A percentile compares a stretch with the other conserved stretches of the same genome.
phyloP scores from a whole-genome alignment of 129 eudicot genomes.

The Escallonia herrerae region DNA sequence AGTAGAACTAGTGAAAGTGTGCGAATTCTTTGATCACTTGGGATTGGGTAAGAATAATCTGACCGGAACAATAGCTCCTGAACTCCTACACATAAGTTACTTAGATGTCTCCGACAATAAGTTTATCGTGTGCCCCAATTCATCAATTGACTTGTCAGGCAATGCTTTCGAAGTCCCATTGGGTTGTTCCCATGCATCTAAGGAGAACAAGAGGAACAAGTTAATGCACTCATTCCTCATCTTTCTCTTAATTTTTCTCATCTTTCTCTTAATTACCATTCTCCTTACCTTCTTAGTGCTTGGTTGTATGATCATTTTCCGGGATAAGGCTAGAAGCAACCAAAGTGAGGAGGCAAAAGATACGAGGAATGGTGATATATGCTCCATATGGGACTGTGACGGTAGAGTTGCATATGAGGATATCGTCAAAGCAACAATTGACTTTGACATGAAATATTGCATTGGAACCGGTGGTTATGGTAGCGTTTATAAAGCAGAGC shows the following conservation, averaged over 20 bases:
- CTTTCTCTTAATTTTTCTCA: neutral
- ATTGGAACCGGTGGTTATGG: slow-evolving; percentile 30
- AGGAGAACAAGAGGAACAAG: no score
- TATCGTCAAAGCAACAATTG: slow-evolving; percentile 1
- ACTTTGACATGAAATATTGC: slow-evolving; percentile 6
- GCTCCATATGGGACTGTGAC: slow-evolving; percentile 7
- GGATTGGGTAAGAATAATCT: neutral
- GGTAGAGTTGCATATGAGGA: slow-evolving; percentile 4
- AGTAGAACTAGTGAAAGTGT: neutral
- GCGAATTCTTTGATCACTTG: neutral
- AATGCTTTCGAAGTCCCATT: no score
- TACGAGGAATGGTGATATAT: neutral
- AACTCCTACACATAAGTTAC: no score
- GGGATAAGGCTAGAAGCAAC: neutral
- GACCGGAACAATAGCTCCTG: neutral
- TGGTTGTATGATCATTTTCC: neutral
- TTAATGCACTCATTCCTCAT: neutral
- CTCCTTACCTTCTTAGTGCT: neutral
- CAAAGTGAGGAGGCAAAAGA: neutral
- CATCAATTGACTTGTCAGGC: no score
- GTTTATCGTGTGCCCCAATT: no score
- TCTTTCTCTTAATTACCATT: neutral
- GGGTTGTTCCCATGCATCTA: no score
- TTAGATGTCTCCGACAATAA: no score
- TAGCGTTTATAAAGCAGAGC: slow-evolving; percentile 16